Base-by-base conservation (phyloP, 306 rosid genomes). In the Leucaena leucocephala region DNA sequence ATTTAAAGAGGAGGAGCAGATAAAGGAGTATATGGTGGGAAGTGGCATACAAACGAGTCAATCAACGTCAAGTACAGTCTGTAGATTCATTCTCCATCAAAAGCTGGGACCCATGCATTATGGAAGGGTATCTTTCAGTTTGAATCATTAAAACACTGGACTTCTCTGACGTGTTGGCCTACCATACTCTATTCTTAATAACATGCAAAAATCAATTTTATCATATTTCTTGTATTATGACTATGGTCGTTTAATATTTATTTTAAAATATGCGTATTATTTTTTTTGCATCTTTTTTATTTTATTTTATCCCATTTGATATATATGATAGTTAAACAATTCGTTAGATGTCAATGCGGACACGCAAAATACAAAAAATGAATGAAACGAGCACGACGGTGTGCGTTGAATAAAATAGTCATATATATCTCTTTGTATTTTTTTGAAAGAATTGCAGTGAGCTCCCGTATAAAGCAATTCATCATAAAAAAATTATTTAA, bases 341-440 rank as follows among this genome's bases (percentile, higher is more conserved):
- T 58, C 64, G 35, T 58, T 58, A 58, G 14, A 46, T 4, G 74
- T 57, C 76, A 45, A 46, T 38, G 17, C 68, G 83, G 64, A 62
- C 35, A 48, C 34, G 58, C 54, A 64, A 68, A 68, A 68, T 48
- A 54, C 65, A 54, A 19, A 57, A 84, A 72, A 76, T 71, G 49
- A 76, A 76, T 81, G 79, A 64, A 54, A 70, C 49, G 82, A 83
- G 71, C 84, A 78, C 36, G 86, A 49, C 74, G 72, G 74, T 79
- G 84, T 77, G n/a, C 73, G 70, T 71, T 71, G 57, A 27, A 80
- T 71, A 68, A 68, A 75, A 75, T 63, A 17, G 76, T 76, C 84
- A 46, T 68, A 19, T 52, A 79, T 68, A 58, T 62, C 69, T 34
- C 1, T 12, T 3, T 4, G 4, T 48, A 11, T 48, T 1, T 4